These are phyloP conservation scores for Starmerella sirachaensis DNA, from an alignment of 805 yeast species.

Conservation along the genomic window DNA sequence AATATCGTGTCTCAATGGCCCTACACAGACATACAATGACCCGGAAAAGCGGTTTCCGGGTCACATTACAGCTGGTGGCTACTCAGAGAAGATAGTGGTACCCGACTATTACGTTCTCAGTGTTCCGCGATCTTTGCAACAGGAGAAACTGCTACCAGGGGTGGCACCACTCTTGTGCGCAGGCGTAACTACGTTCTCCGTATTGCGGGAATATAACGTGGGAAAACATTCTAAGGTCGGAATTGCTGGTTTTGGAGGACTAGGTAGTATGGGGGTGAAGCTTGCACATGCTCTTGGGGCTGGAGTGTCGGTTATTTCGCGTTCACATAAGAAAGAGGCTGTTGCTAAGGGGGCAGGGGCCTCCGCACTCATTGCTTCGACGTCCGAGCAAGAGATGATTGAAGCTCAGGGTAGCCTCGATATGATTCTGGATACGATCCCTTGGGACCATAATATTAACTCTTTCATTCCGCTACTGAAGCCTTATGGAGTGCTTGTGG, in stretches of 20 bases:
- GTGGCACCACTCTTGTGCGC: conserved; percentile 73
- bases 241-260: conserved; percentile 53
- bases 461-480: conserved; percentile 40
- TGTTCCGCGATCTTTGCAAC: conserved; percentile 44
- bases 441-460: conserved; percentile 38
- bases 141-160: conserved; percentile 31
- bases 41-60: conserved; percentile 43
- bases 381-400: conserved; percentile 30
- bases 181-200: conserved; percentile 62
- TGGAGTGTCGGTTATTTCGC: conserved; percentile 46
- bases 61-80: conserved; percentile 40
- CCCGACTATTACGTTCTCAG: conserved; percentile 52
- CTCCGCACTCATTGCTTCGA: conserved; percentile 42
- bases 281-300: conserved; percentile 54
- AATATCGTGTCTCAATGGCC: conserved; percentile 39
- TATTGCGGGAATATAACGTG: conserved; percentile 39
- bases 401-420: conserved; percentile 33
- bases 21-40: conserved; percentile 41
- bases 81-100: conserved; percentile 27
- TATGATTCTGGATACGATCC: conserved; percentile 42
- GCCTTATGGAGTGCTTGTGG: conserved; percentile 45
- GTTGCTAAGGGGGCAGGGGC: conserved; percentile 48
- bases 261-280: conserved; percentile 50
- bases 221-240: conserved; percentile 45
- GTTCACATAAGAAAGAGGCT: conserved; percentile 40